A percentile compares a stretch with the other conserved stretches of the same genome.
Evolutionary conservation across 202 grass and related monocot species (phyloP).

Genomic region (Eragrostis tef): DNA sequence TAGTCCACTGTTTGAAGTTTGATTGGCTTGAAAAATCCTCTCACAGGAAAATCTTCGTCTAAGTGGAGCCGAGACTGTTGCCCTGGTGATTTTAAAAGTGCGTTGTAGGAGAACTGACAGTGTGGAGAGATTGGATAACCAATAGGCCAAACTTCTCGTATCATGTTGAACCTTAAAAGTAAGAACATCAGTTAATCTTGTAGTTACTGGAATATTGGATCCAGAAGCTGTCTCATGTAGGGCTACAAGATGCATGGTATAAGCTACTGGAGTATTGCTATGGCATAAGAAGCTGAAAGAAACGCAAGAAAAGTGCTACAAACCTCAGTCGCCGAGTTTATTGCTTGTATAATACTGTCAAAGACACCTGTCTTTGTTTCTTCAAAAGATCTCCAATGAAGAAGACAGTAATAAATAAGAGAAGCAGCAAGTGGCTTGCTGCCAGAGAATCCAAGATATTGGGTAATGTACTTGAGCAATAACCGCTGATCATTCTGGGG

Average conservation of each 20-base stretch:
- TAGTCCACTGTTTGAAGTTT: constrained; percentile 52
- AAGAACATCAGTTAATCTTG: constrained; percentile 54
- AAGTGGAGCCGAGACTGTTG: constrained; percentile 48
- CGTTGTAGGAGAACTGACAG: constrained; percentile 78
- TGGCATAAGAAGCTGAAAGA: constrained; percentile 16
- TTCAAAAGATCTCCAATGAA: constrained; percentile 94
- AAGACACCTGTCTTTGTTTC: constrained; percentile 73
- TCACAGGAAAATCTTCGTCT: constrained; percentile 60
- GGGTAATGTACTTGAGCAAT: constrained; percentile 72
- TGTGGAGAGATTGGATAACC: constrained; percentile 88
- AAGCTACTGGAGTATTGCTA: constrained; percentile 33
- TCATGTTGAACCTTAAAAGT: constrained; percentile 78
- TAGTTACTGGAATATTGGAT: constrained; percentile 44
- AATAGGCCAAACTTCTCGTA: constrained; percentile 72
- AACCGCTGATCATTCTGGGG: constrained; percentile 74
- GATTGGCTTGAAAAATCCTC: constrained; percentile 58
- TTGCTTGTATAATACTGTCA: constrained; percentile 76
- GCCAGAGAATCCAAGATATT: constrained; percentile 70
- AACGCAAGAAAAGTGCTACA: constrained; percentile 38
- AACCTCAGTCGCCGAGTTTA: constrained; percentile 82
- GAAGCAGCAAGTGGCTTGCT: constrained; percentile 68
- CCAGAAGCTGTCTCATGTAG: constrained; percentile 39
- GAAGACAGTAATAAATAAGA: constrained; percentile 80
- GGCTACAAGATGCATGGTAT: constrained; percentile 31
- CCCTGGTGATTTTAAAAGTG: constrained; percentile 55